Evolutionary conservation across 1,284 basidiomycete genomes (phyloP).

Genomic region (Ceratobasidium sp.): DNA sequence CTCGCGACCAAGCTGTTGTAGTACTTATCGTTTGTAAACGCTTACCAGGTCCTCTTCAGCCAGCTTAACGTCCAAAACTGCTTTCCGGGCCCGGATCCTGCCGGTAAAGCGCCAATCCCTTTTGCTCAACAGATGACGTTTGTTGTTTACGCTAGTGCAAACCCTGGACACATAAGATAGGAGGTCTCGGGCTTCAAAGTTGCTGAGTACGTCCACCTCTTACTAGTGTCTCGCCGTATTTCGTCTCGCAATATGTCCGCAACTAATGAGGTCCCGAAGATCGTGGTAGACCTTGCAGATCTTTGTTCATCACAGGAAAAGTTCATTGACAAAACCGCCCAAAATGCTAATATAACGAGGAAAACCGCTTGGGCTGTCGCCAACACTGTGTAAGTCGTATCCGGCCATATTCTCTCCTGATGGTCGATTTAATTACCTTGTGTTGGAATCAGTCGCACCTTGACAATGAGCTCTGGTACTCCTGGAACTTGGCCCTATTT

Average conservation of each 20-base stretch:
- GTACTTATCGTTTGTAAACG: too few relatives aligned
- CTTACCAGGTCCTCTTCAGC: too few relatives aligned
- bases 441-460: background rate
- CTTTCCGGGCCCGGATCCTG: too few relatives aligned
- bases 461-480: constrained; percentile 6
- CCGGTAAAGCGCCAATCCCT: too few relatives aligned
- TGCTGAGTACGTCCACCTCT: too few relatives aligned
- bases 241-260: background rate
- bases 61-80: too few relatives aligned
- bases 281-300: constrained; percentile 31
- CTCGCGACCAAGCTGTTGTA: too few relatives aligned
- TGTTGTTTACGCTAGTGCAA: background rate
- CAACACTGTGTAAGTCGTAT: constrained; percentile 37
- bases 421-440: background rate
- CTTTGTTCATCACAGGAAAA: constrained; percentile 10
- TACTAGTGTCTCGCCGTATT: background rate
- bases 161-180: background rate
- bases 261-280: constrained; percentile 27
- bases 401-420: too few relatives aligned
- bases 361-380: constrained; percentile 26
- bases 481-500: constrained; percentile 29
- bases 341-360: constrained; percentile 24
- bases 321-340: constrained; percentile 28
- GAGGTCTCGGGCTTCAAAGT: background rate
- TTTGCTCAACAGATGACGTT: constrained; percentile 1